A percentile compares a stretch with the other conserved stretches of the same genome.
phyloP scores from a whole-genome alignment of 1,139 yeast genomes.

The Kodamaea fungicola region DNA sequence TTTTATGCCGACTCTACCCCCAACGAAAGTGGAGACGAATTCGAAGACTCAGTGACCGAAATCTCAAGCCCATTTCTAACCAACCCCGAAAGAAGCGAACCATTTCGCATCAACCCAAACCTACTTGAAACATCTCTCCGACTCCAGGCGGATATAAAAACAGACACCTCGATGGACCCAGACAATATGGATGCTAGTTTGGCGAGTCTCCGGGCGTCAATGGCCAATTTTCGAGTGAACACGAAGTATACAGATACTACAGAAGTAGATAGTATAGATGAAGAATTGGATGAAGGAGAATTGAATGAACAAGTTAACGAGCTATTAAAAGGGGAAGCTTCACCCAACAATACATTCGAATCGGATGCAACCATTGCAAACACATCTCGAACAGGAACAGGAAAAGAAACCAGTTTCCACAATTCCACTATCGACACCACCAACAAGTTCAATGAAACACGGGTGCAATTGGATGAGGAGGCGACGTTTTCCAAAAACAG shows the following conservation, averaged over 20 bases:
- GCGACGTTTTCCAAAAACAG: conserved; percentile 18
- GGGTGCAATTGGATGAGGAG: conserved; percentile 31
- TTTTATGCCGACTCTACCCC: background rate
- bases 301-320: conserved; percentile 1
- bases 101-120: conserved; percentile 1
- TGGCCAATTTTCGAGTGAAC: conserved; percentile 15
- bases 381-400: background rate
- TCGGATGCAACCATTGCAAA: conserved; percentile 1
- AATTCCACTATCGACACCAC: conserved; percentile 22
- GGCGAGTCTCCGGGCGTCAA: conserved; percentile 19
- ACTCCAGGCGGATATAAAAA: conserved; percentile 1
- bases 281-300: conserved; percentile 1
- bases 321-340: background rate
- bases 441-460: conserved; percentile 23
- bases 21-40: conserved; percentile 1
- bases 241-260: background rate
- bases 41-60: conserved; percentile 5
- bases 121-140: conserved; percentile 5
- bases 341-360: background rate
- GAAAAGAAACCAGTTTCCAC: conserved; percentile 12
- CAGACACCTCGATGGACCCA: conserved; percentile 1
- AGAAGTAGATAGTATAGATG: background rate
- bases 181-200: conserved; percentile 23
- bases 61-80: conserved; percentile 32
- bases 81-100: conserved; percentile 14